These are phyloP conservation scores for Eremothecium coryli DNA, from an alignment of 1,139 yeast species.

Conservation along the genomic window DNA sequence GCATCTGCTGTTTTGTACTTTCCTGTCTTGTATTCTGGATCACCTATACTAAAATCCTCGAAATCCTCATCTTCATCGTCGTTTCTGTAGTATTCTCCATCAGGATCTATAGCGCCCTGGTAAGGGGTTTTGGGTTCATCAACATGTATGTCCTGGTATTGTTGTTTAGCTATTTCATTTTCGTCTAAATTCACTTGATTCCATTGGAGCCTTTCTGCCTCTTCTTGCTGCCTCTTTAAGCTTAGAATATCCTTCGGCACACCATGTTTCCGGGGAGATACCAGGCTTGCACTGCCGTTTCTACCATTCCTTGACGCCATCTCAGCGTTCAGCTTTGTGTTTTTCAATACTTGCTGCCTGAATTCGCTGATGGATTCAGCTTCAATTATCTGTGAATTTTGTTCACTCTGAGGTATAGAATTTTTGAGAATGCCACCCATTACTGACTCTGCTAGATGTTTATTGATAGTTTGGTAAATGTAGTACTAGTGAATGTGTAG, in stretches of 20 bases:
- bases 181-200: conserved; percentile 57
- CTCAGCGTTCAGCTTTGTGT: conserved; percentile 40
- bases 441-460: too few relatives aligned
- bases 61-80: conserved; percentile 54
- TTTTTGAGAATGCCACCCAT: conserved; percentile 37
- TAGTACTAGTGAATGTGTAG: too few relatives aligned
- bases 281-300: conserved; percentile 1
- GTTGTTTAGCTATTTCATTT: conserved; percentile 41
- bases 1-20: conserved; percentile 22
- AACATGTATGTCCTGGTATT: conserved; percentile 39
- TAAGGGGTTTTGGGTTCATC: conserved; percentile 98
- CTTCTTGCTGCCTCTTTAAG: conserved; percentile 22
- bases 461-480: too few relatives aligned
- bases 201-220: conserved; percentile 49
- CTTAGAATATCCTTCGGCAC: conserved; percentile 27
- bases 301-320: conserved; percentile 18
- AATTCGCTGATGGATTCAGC: conserved; percentile 37
- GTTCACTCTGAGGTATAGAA: conserved; percentile 21
- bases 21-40: conserved; percentile 35
- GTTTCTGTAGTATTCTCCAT: conserved; percentile 71
- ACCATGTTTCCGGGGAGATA: conserved; percentile 10
- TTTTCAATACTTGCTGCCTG: conserved; percentile 40
- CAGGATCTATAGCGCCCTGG: conserved; percentile 84
- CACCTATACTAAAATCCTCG: conserved; percentile 46
- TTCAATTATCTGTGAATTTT: conserved; percentile 13